Base-by-base conservation (phyloP, 768 basidiomycete genomes). In the Exidia glandulosa region DNA sequence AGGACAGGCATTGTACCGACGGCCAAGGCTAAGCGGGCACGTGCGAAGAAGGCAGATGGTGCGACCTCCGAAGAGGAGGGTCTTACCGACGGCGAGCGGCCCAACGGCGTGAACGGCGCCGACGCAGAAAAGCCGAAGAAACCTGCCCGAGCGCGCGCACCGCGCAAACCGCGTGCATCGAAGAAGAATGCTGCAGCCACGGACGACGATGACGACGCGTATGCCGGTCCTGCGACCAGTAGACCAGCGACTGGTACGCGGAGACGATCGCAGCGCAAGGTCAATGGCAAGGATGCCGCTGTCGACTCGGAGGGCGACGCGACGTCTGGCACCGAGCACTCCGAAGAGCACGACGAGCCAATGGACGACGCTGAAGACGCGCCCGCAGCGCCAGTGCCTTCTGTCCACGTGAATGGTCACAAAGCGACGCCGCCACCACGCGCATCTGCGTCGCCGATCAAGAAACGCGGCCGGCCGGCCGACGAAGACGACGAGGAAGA, bases 181-280 rank as follows among this genome's bases (percentile, higher is more conserved):
- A 60, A 31, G 27, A 69, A 61, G 45, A 71, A 65, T 1, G 64
- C 62, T 32, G 59, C 59, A 3, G 64, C 65, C 32, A 59, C 54
- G 3, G 59, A 45, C 32, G 60, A 36, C 1, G 74, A 65, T 30
- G 76, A 73, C 9, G 68, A 69, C 13, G 68, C 71, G 57, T 68
- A 71, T 36, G 70, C 66, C 67, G 27, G 77, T 75, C 27, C 76
- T 76, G 27, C n/a, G 3, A 33, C 16, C 57, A 69, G 71, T 32
- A 72, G 68, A 29, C 19, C 55, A 25, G 32, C 34, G 48, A 30
- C 25, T 34, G 23, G 27, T 52, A 13, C 61, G 9, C 25, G 48
- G 32, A 30, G 50, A 14, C 19, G 52, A 25, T 16, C 74, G 72
- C 32, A 74, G 62, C 3, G 70, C 66, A 52, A 72, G 69, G 60